Evolutionary conservation across 2,329 filamentous ascomycete species (phyloP).

Genomic region (Alternaria dauci): DNA sequence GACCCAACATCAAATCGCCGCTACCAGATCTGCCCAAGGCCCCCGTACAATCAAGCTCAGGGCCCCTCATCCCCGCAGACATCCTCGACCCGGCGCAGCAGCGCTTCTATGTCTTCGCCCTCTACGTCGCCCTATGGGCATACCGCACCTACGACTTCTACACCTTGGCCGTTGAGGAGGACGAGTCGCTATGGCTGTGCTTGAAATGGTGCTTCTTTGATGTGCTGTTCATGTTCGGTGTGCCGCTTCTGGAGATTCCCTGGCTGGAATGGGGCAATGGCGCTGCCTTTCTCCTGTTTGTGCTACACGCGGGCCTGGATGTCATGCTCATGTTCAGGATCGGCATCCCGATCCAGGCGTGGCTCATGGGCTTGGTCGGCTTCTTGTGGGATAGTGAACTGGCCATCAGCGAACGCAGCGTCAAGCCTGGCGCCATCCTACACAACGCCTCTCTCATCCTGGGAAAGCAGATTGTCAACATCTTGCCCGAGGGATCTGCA

Average conservation of each 20-base stretch:
- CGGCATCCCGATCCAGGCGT: slow-evolving; percentile 76
- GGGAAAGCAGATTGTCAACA: slow-evolving; percentile 97
- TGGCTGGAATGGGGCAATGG: slow-evolving; percentile 92
- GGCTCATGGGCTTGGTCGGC: slow-evolving; percentile 76
- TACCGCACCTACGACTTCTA: slow-evolving; percentile 92
- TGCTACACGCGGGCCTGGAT: slow-evolving; percentile 76
- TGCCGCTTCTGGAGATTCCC: slow-evolving; percentile 89
- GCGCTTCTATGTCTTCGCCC: slow-evolving; percentile 82
- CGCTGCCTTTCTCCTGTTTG: slow-evolving; percentile 74
- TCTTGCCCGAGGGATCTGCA: slow-evolving; percentile 93
- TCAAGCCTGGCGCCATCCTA: slow-evolving; percentile 85
- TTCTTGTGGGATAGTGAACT: slow-evolving; percentile 91
- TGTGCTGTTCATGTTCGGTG: slow-evolving; percentile 82
- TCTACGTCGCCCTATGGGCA: slow-evolving; percentile 78
- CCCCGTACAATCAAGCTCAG: slow-evolving; percentile 33
- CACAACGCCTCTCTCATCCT: slow-evolving; percentile 94
- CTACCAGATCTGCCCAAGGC: slow-evolving; percentile 46
- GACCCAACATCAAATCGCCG: slow-evolving; percentile 46
- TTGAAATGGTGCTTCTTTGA: slow-evolving; percentile 94
- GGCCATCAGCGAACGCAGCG: slow-evolving; percentile 89
- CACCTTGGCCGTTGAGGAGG: slow-evolving; percentile 78
- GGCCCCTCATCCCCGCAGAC: slow-evolving; percentile 79
- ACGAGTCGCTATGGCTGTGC: slow-evolving; percentile 88
- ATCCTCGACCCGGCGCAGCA: slow-evolving; percentile 91
- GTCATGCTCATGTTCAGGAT: slow-evolving; percentile 94